Conservation (phyloP, 495 filamentous ascomycete genomes). For the Annulohypoxylon moriforme region DNA sequence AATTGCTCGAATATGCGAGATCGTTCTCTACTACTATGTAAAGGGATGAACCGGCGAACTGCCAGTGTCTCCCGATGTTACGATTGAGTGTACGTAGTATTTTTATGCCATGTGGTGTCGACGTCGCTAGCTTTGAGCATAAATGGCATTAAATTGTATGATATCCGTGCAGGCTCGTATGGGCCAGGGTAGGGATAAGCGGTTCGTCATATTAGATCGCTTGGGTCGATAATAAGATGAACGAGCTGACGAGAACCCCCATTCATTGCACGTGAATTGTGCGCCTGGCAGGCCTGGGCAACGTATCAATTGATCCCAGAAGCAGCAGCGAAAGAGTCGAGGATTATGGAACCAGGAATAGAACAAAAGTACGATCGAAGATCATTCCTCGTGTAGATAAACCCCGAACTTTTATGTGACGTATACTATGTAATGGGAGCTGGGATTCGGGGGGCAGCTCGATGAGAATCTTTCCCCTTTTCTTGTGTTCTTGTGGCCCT, state of each 20-base stretch:
- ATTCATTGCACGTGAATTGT: not conserved
- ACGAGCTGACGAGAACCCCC: not conserved
- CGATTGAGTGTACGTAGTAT: not conserved
- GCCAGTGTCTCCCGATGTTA: slow-evolving; percentile 1
- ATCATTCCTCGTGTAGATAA: slow-evolving; percentile 38
- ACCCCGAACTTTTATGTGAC: slow-evolving; percentile 18
- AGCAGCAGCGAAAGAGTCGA: slow-evolving; percentile 11
- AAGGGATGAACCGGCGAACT: not conserved
- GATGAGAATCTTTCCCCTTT: slow-evolving; percentile 7
- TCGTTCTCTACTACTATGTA: not conserved
- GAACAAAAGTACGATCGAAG: slow-evolving; percentile 42
- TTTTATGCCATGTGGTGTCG: not conserved
- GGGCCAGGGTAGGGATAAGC: slow-evolving; percentile 13
- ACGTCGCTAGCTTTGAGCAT: slow-evolving; percentile 16
- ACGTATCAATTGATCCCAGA: slow-evolving; percentile 24
- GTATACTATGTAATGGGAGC: slow-evolving; percentile 3
- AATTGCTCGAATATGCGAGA: not conserved
- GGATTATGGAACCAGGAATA: slow-evolving; percentile 20
- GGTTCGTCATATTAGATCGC: slow-evolving; percentile 41
- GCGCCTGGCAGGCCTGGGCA: no score
- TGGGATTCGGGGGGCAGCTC: slow-evolving; percentile 9
- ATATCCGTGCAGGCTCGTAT: slow-evolving; percentile 11
- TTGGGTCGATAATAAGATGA: slow-evolving; percentile 39
- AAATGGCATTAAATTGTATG: slow-evolving; percentile 35
- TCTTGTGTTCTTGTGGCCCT: slow-evolving; percentile 7